Percentiles rank a stretch among this genome's conserved stretches.
These are phyloP conservation scores for Pseudogymnoascus sp. DNA, from an alignment of 2,329 filamentous ascomycete genomes.

Conservation along the genomic window DNA sequence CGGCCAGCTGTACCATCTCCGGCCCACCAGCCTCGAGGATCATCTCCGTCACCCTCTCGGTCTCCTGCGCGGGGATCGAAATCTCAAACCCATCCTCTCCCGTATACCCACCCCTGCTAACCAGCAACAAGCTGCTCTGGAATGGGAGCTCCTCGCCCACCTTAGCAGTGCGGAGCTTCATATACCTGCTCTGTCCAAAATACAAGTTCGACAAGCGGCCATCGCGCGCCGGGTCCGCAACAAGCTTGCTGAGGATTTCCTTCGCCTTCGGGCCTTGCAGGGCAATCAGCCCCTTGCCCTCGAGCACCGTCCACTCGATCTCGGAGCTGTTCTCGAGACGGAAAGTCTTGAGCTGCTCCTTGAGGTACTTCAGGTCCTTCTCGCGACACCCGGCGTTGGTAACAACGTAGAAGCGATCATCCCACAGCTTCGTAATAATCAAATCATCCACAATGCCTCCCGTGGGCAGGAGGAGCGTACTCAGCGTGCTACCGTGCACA, in stretches of 20 bases:
- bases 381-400: conserved; percentile 88
- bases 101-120: conserved; percentile 88
- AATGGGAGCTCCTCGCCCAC: conserved; percentile 35
- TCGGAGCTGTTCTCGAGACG: conserved; percentile 41
- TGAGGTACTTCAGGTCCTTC: conserved; percentile 76
- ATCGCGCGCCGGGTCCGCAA: conserved; percentile 41
- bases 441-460: conserved; percentile 95
- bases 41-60: conserved; percentile 56
- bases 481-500: conserved; percentile 67
- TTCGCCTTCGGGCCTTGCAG: conserved; percentile 77
- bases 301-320: conserved; percentile 61
- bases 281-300: conserved; percentile 71
- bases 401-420: conserved; percentile 79
- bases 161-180: conserved; percentile 48
- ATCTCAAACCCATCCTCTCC: conserved; percentile 98
- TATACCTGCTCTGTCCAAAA: conserved; percentile 68
- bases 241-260: conserved; percentile 55
- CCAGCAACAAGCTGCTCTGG: conserved; percentile 47
- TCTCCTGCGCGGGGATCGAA: conserved; percentile 62
- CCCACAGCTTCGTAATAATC: conserved; percentile 72
- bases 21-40: conserved; percentile 44
- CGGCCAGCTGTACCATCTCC: conserved; percentile 64
- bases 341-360: conserved; percentile 56
- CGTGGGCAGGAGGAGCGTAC: conserved; percentile 71
- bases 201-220: conserved; percentile 58